Percentiles rank a stretch among this genome's conserved stretches.
These are phyloP conservation scores for Clarireedia homoeocarpa DNA, from an alignment of 2,329 filamentous ascomycete species.

Conservation along the genomic window DNA sequence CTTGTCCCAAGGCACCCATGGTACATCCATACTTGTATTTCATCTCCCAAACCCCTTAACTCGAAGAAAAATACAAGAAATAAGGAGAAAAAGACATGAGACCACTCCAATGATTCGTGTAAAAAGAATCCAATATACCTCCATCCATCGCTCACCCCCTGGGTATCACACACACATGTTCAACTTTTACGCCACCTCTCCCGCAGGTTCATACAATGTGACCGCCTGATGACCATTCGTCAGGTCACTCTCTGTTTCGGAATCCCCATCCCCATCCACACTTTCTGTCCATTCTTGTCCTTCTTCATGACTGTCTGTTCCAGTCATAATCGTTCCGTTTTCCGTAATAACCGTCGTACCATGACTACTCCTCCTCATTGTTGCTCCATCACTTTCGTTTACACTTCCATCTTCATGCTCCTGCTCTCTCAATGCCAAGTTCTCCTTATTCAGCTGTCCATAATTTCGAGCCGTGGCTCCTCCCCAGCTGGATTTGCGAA, in stretches of 20 bases:
- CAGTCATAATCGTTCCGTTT: conserved; percentile 16
- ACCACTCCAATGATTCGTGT: conserved; percentile 6
- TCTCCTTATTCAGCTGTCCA: conserved; percentile 54
- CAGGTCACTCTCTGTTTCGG: conserved; percentile 9
- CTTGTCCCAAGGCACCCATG: background rate
- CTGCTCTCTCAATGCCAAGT: conserved; percentile 53
- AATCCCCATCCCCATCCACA: conserved; percentile 16
- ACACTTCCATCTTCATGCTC: conserved; percentile 38
- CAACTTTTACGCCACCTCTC: conserved; percentile 14
- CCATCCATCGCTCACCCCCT: background rate
- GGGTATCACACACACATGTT: background rate
- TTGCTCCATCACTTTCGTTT: conserved; percentile 21
- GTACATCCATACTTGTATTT: background rate
- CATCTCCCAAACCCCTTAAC: background rate
- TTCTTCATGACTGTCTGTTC: conserved; percentile 25
- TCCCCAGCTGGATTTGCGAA: conserved; percentile 65
- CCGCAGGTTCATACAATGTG: conserved; percentile 21
- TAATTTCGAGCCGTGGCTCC: conserved; percentile 34
- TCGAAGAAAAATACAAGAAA: background rate
- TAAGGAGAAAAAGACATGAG: background rate
- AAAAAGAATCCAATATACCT: conserved; percentile 11
- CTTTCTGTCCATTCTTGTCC: conserved; percentile 27
- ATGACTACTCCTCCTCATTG: conserved; percentile 26
- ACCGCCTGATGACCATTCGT: conserved; percentile 11
- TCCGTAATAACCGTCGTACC: conserved; percentile 25